Percentiles rank a stretch among this genome's conserved stretches.
phyloP scores from a whole-genome alignment of 192 early-diverging fungal genomes.

The Linnemannia hyalina region DNA sequence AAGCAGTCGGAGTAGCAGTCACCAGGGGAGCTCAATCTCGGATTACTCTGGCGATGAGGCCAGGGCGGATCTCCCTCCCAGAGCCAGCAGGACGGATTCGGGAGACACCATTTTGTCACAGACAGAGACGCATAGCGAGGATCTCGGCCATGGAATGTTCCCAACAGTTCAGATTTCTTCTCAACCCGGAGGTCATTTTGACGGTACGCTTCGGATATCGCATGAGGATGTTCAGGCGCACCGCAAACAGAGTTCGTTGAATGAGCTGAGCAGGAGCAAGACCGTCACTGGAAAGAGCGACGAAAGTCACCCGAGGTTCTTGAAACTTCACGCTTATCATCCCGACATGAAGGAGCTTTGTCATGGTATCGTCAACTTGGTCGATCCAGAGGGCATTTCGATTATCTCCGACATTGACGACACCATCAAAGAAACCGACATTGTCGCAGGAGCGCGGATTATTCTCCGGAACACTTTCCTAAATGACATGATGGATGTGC shows the following conservation, averaged over 20 bases:
- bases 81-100: slow-evolving; percentile 10
- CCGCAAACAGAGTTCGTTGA: slow-evolving; percentile 21
- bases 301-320: slow-evolving; percentile 20
- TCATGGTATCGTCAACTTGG: slow-evolving; percentile 65
- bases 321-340: slow-evolving; percentile 35
- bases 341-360: slow-evolving; percentile 38
- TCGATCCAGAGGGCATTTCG: slow-evolving; percentile 79
- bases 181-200: slow-evolving; percentile 45
- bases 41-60: slow-evolving; percentile 10
- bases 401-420: slow-evolving; percentile 92
- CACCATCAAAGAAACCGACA: slow-evolving; percentile 89
- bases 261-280: slow-evolving; percentile 24
- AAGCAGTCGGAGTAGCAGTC: background rate
- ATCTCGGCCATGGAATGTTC: slow-evolving; percentile 28
- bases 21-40: background rate
- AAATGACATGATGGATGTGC: slow-evolving; percentile 64
- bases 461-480: slow-evolving; percentile 76
- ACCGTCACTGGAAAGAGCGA: slow-evolving; percentile 3
- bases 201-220: slow-evolving; percentile 37
- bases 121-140: slow-evolving; percentile 16
- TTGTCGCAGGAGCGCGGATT: slow-evolving; percentile 75
- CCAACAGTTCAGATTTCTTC: slow-evolving; percentile 48
- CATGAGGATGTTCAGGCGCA: slow-evolving; percentile 52
- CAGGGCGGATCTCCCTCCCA: background rate
- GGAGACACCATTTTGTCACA: slow-evolving; percentile 11